These are phyloP conservation scores for Mycena filopes DNA, from an alignment of 768 basidiomycete species.

Conservation along the genomic window DNA sequence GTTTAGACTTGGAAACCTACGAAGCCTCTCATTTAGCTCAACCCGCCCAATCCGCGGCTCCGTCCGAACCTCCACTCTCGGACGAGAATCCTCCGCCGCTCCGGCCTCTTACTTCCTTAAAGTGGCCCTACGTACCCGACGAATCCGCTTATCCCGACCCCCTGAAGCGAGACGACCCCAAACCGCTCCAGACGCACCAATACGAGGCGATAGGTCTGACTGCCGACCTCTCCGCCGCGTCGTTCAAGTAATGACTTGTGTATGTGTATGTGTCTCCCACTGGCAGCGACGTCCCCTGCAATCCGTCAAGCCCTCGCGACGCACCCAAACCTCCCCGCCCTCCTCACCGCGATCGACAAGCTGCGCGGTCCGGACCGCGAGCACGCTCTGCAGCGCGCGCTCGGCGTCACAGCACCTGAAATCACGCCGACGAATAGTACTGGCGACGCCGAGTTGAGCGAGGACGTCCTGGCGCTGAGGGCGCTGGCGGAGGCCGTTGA, in stretches of 20 bases:
- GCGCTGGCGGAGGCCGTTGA: constrained; percentile 77
- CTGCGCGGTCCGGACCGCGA: constrained; percentile 75
- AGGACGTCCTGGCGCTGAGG: constrained; percentile 64
- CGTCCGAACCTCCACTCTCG: constrained; percentile 29
- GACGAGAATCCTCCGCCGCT: constrained; percentile 57
- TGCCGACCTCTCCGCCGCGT: neutral
- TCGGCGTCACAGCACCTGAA: constrained; percentile 66
- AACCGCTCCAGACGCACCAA: constrained; percentile 74
- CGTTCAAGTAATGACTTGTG: no score
- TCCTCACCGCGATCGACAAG: constrained; percentile 68
- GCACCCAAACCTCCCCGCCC: constrained; percentile 60
- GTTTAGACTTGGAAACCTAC: neutral
- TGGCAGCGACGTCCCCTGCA: constrained; percentile 72
- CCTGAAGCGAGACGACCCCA: constrained; percentile 86
- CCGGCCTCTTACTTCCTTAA: constrained; percentile 76
- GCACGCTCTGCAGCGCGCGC: constrained; percentile 67
- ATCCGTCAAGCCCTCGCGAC: constrained; percentile 66
- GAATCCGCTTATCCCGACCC: constrained; percentile 85
- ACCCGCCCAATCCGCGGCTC: neutral
- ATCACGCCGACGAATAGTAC: constrained; percentile 45
- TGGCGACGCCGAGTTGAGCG: constrained; percentile 49
- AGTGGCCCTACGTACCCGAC: constrained; percentile 91
- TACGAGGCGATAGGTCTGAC: constrained; percentile 81
- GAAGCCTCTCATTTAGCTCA: neutral
- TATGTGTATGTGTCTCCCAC: no score